Evolutionary conservation across 306 rosid species (phyloP), one percentile per base, ranked within the genome.

Genomic region (Mucuna pruriens): DNA sequence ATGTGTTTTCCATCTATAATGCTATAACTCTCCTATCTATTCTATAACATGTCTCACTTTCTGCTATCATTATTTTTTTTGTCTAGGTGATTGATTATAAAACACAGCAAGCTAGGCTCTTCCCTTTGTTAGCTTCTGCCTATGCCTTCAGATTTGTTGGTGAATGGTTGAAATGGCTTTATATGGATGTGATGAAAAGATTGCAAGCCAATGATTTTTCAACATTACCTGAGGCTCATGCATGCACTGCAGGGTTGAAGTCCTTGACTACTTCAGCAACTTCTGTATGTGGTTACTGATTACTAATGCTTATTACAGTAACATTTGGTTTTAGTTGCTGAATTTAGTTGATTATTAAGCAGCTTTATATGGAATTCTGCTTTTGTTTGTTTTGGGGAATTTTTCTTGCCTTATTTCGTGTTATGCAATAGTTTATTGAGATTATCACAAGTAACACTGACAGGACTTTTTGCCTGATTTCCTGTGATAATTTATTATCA

Each of bases 101-200:
- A 89, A 95, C 98, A 33, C 99, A 95, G 65, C 99, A 95, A 85
- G 93, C 81, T 72, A 95, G 98, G 86, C 94, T 95, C 80, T 95
- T 95, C 89, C 96, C 99, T 68, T 87, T 95, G 94, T 87, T 95
- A 87, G 99, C 99, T 78, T 95, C 98, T 48, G 97, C 99, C 26
- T 95, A 93, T 85, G 99, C 99, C 52, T 95, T 95, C 89, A 89
- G 97, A 89, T 95, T 95, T 86, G 98, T 95, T 85, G 99, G 99
- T 39, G 94, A 95, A 75, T 95, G 99, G 99, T 85, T 95, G 89
- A 90, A 92, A 60, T 95, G 98, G 99, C 94, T 95, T 20, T 95
- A 95, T 55, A 90, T 64, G 85, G 99, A 95, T 72, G 99, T 95
- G 79, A 95, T 94, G 68, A 84, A 86, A 87, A 86, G 95, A 87